These are phyloP conservation scores for Cornus florida DNA, from an alignment of 148 eudicot genomes.

Conservation along the genomic window DNA sequence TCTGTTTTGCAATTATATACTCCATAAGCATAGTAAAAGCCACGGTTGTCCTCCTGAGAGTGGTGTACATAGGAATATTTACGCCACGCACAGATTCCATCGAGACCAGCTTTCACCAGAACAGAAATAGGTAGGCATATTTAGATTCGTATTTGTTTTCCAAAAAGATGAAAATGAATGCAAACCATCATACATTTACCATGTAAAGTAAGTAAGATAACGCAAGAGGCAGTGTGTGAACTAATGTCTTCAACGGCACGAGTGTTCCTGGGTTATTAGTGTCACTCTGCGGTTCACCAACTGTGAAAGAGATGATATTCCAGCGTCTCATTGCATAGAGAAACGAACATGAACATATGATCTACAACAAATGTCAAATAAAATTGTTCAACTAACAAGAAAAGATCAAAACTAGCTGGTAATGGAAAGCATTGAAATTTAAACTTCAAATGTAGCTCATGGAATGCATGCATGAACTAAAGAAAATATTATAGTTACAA, in stretches of 20 bases:
- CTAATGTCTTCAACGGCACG: constrained; percentile 52
- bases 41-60: constrained; percentile 72
- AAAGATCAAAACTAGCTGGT: background rate
- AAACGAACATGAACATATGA: constrained; percentile 55
- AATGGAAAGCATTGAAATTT: background rate
- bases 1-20: constrained; percentile 50
- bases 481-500: background rate
- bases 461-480: background rate
- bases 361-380: constrained; percentile 31
- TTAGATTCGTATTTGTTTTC: background rate
- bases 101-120: constrained; percentile 48
- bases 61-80: constrained; percentile 82
- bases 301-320: constrained; percentile 58
- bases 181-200: constrained; percentile 36
- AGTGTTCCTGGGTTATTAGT: constrained; percentile 29
- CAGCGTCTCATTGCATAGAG: constrained; percentile 50
- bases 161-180: background rate
- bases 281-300: constrained; percentile 22
- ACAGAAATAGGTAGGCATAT: constrained; percentile 1
- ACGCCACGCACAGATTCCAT: constrained; percentile 84
- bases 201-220: constrained; percentile 66
- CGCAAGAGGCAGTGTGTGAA: constrained; percentile 64
- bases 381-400: background rate
- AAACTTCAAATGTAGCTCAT: background rate
- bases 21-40: constrained; percentile 74